Percentiles rank a stretch among this genome's conserved stretches.
These are phyloP conservation scores for Aspergillus sp. DNA, from an alignment of 2,329 filamentous ascomycete genomes.

Conservation along the genomic window DNA sequence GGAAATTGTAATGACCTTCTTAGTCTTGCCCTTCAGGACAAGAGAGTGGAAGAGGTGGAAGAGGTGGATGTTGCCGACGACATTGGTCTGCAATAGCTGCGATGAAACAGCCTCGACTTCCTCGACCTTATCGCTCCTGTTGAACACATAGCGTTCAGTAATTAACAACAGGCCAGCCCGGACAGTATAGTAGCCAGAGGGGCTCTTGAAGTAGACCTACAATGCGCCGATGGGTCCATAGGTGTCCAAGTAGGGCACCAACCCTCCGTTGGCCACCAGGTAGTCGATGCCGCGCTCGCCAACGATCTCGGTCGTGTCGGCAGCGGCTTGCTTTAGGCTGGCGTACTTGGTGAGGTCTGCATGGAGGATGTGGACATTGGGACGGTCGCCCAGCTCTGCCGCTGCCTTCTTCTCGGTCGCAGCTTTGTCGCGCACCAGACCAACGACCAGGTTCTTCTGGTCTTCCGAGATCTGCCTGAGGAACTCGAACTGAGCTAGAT, in stretches of 20 bases:
- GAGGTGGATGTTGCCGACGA: slow-evolving; percentile 44
- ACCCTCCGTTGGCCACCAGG: slow-evolving; percentile 44
- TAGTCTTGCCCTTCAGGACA: slow-evolving; percentile 40
- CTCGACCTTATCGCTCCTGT: too few relatives aligned
- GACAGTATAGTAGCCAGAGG: too few relatives aligned
- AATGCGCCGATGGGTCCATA: slow-evolving; percentile 27
- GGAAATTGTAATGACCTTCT: slow-evolving; percentile 48
- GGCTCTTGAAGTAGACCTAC: too few relatives aligned
- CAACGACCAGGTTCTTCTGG: slow-evolving; percentile 38
- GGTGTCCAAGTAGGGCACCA: slow-evolving; percentile 20
- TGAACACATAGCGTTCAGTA: too few relatives aligned
- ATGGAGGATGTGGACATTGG: slow-evolving; percentile 40
- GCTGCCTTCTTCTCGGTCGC: slow-evolving; percentile 37
- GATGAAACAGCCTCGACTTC: too few relatives aligned
- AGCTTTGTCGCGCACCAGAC: slow-evolving; percentile 40
- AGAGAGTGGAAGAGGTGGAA: slow-evolving; percentile 47
- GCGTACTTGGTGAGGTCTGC: slow-evolving; percentile 37
- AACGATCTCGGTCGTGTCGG: slow-evolving; percentile 11
- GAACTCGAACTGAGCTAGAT: slow-evolving; percentile 38
- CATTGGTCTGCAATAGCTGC: too few relatives aligned
- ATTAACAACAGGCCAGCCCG: too few relatives aligned
- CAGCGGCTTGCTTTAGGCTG: slow-evolving; percentile 22
- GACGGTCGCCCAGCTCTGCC: slow-evolving; percentile 27
- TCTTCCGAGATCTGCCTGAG: slow-evolving; percentile 38
- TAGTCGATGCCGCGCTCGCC: slow-evolving; percentile 39